Conservation (phyloP, 179 eudicot species). For the Sideroxylon spinosum region DNA sequence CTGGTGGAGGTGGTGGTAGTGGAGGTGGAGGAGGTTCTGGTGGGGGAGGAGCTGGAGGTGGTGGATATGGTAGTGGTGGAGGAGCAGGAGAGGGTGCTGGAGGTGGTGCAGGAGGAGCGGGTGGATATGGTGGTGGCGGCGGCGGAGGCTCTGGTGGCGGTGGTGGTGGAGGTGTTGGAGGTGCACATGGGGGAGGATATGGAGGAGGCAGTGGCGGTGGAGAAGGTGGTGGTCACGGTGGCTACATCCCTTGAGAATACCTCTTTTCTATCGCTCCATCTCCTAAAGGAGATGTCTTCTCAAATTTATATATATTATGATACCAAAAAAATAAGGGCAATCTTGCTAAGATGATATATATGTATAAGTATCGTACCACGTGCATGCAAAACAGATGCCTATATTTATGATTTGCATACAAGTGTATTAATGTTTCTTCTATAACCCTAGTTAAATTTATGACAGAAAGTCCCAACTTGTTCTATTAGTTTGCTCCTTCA, state of each 20-base stretch:
- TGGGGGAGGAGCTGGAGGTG: not conserved
- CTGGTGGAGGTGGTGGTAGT: constrained; percentile 1
- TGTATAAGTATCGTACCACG: no score
- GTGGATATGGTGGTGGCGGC: not conserved
- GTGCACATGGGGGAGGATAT: no score
- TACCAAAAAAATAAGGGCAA: not conserved
- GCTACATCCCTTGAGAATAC: not conserved
- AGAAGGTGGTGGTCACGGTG: constrained; percentile 11
- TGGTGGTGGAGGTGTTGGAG: no score
- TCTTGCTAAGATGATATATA: not conserved
- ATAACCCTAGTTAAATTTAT: no score
- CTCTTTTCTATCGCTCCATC: no score
- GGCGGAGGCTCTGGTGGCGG: not conserved
- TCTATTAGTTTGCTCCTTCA: no score
- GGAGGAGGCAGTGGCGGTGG: constrained; percentile 9
- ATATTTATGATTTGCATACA: no score
- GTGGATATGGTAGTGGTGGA: constrained; percentile 3
- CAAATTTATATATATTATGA: not conserved
- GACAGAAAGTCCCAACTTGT: no score
- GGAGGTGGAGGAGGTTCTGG: constrained; percentile 11
- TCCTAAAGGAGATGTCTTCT: not conserved
- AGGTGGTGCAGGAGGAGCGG: not conserved
- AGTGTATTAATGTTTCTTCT: no score
- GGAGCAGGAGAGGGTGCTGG: constrained; percentile 1
- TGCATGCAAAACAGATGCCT: no score